phyloP scores from a whole-genome alignment of 2,329 filamentous ascomycete genomes.

The Mycogone perniciosa region DNA sequence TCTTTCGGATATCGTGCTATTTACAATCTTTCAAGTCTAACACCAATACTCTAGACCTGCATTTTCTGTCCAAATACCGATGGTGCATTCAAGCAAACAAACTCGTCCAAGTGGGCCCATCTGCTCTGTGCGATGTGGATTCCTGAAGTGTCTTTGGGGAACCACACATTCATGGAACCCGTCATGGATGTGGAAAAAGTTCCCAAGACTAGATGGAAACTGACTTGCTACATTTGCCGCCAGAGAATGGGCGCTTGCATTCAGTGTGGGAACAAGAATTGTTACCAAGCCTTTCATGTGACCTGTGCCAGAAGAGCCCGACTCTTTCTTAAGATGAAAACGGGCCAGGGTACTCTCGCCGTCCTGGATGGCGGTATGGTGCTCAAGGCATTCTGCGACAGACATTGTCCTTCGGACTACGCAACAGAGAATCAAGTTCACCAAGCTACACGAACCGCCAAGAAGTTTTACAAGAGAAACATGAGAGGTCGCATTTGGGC shows the following conservation, averaged over 20 bases:
- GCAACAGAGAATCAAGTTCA: slow-evolving; percentile 78
- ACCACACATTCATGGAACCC: slow-evolving; percentile 96
- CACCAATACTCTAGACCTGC: slow-evolving; percentile 56
- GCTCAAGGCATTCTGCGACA: slow-evolving; percentile 92
- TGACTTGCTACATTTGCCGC: slow-evolving; percentile 92
- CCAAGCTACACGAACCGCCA: slow-evolving; percentile 72
- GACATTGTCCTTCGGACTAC: slow-evolving; percentile 87
- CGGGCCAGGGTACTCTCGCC: slow-evolving; percentile 69
- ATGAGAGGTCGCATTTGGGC: slow-evolving; percentile 92
- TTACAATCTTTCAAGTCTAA: background rate
- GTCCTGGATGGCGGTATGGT: slow-evolving; percentile 73
- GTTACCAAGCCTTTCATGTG: slow-evolving; percentile 94
- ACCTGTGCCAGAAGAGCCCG: slow-evolving; percentile 86
- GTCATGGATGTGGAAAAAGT: slow-evolving; percentile 98
- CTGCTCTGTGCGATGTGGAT: slow-evolving; percentile 98
- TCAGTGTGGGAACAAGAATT: slow-evolving; percentile 95
- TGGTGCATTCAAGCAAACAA: slow-evolving; percentile 97
- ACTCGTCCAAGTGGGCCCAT: slow-evolving; percentile 93
- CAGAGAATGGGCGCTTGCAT: slow-evolving; percentile 98
- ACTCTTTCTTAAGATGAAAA: slow-evolving; percentile 95
- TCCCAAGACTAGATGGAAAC: slow-evolving; percentile 86
- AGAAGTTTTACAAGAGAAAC: slow-evolving; percentile 80
- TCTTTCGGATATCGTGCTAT: background rate
- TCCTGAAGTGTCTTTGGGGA: slow-evolving; percentile 90
- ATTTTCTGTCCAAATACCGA: slow-evolving; percentile 98